Evolutionary conservation across 495 filamentous ascomycete genomes (phyloP).

Genomic region (Cladorrhinum samala): DNA sequence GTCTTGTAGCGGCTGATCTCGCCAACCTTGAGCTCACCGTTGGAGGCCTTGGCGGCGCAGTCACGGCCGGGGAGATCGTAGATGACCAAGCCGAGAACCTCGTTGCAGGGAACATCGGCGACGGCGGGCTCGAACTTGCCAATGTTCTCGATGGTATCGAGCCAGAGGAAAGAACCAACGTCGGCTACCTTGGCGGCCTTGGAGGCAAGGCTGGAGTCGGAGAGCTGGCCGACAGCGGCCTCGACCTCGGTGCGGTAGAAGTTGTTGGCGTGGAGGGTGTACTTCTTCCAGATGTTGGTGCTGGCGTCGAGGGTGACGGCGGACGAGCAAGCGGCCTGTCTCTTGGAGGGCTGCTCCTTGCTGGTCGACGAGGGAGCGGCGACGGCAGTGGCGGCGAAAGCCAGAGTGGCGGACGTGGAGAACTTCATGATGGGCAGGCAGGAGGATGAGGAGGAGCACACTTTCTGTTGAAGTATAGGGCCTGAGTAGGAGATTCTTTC

Average conservation of each 20-base stretch:
- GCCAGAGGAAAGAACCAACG: conserved; percentile 64
- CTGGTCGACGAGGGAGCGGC: conserved; percentile 35
- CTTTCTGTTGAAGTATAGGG: conserved; percentile 15
- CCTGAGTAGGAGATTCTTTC: conserved; percentile 5
- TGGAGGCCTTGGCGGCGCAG: conserved; percentile 69
- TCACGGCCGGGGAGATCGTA: conserved; percentile 76
- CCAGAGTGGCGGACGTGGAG: conserved; percentile 32
- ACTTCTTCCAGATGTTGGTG: conserved; percentile 49
- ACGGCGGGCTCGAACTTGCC: conserved; percentile 52
- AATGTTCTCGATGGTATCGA: conserved; percentile 57
- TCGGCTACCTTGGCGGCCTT: conserved; percentile 52
- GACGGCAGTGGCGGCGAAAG: conserved; percentile 36
- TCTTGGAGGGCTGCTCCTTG: conserved; percentile 24
- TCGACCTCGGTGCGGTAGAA: conserved; percentile 51
- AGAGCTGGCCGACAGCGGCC: conserved; percentile 39
- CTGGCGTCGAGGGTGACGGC: conserved; percentile 46
- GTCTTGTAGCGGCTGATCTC: conserved; percentile 60
- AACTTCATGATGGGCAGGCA: conserved; percentile 41
- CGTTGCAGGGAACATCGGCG: conserved; percentile 47
- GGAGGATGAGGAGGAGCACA: conserved; percentile 17
- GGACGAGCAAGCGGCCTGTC: conserved; percentile 37
- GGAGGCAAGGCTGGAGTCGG: conserved; percentile 31
- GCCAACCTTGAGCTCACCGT: conserved; percentile 65
- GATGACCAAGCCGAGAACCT: conserved; percentile 61
- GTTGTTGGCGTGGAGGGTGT: conserved; percentile 51